Evolutionary conservation across 768 basidiomycete species (phyloP).

Genomic region (Hypsizygus marmoreus): DNA sequence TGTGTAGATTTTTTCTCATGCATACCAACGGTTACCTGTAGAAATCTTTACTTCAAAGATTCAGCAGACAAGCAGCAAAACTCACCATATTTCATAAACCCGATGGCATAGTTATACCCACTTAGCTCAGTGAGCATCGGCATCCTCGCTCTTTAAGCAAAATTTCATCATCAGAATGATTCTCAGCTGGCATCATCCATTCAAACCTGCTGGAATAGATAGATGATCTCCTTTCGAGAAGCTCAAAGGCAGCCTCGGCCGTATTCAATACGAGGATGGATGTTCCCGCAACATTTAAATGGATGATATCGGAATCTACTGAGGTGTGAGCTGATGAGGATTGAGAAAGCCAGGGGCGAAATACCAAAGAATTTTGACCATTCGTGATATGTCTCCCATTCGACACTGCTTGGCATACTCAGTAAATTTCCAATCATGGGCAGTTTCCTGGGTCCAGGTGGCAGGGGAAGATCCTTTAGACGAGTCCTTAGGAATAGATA

Average conservation of each 20-base stretch:
- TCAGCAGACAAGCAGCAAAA: neutral
- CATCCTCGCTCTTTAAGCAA: conserved; percentile 17
- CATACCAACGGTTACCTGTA: conserved; percentile 13
- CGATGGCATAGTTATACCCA: conserved; percentile 22
- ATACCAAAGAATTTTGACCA: conserved; percentile 41
- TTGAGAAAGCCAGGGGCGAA: too few species aligned
- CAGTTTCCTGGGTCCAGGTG: conserved; percentile 42
- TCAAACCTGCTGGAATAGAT: neutral
- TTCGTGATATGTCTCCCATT: conserved; percentile 38
- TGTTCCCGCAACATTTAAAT: conserved; percentile 26
- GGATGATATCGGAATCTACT: conserved; percentile 30
- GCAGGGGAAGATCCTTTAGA: conserved; percentile 24
- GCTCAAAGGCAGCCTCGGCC: conserved; percentile 30
- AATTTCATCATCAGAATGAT: too few species aligned
- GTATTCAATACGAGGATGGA: conserved; percentile 35
- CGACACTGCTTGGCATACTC: conserved; percentile 37
- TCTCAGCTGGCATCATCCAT: too few species aligned
- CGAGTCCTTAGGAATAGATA: conserved; percentile 19
- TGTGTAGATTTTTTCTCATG: neutral
- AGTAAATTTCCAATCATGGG: conserved; percentile 42
- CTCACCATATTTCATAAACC: conserved; percentile 18
- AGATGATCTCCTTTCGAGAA: conserved; percentile 37
- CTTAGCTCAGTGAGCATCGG: conserved; percentile 26
- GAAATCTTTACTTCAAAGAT: neutral
- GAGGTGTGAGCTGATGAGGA: too few species aligned